Conservation (phyloP, 169 alveolate species). For the Plasmodium vinckei region DNA sequence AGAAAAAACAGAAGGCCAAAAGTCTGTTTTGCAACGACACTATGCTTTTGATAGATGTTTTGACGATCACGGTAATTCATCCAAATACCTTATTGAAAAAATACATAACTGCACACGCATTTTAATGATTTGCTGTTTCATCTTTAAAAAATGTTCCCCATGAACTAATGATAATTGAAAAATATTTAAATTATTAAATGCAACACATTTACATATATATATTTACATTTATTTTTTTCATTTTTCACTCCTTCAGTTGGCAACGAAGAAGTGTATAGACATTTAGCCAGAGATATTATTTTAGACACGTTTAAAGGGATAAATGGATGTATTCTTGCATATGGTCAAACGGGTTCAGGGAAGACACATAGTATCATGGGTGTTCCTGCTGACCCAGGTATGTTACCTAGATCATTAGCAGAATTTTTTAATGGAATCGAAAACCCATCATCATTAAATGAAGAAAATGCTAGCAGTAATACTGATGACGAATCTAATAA, state of each 20-base stretch:
- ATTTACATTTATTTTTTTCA: neutral
- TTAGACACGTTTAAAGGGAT: constrained; percentile 85
- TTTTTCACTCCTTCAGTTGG: constrained; percentile 61
- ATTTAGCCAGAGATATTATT: constrained; percentile 83
- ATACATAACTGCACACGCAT: neutral
- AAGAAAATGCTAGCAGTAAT: constrained; percentile 81
- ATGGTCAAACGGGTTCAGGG: constrained; percentile 88
- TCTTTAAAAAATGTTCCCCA: too few relatives aligned
- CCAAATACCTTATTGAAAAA: neutral
- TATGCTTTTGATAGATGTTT: constrained; percentile 85
- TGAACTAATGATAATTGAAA: too few relatives aligned
- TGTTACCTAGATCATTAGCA: constrained; percentile 86
- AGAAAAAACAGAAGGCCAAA: constrained; percentile 85
- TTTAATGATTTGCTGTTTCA: too few relatives aligned
- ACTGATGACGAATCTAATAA: constrained; percentile 83
- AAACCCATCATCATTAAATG: constrained; percentile 81
- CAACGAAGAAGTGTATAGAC: constrained; percentile 83
- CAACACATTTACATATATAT: neutral
- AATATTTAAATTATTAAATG: too few relatives aligned
- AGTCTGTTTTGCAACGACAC: constrained; percentile 81
- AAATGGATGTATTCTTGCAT: constrained; percentile 86
- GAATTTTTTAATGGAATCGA: constrained; percentile 85
- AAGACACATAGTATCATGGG: constrained; percentile 87
- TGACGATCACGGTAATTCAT: constrained; percentile 80
- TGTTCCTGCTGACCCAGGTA: constrained; percentile 87